Conservation (phyloP, 148 eudicot species). For the Camellia granthamiana region DNA sequence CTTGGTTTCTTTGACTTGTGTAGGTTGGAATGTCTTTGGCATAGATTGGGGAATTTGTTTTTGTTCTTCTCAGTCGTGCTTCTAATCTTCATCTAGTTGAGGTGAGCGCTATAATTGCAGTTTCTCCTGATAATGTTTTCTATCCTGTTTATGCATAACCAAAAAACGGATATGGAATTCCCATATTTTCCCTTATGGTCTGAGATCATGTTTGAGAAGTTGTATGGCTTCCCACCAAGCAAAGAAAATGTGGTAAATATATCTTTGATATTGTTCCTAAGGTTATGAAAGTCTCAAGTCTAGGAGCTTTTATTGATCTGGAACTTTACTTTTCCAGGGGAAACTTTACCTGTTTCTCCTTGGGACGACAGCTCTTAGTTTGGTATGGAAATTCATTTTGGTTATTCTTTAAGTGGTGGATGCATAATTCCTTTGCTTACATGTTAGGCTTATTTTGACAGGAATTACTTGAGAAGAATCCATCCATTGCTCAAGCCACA, state of each 20-base stretch:
- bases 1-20: slow-evolving; percentile 1
- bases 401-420: not conserved
- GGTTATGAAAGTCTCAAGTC: not conserved
- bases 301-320: not conserved
- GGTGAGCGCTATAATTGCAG: slow-evolving; percentile 20
- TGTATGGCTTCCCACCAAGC: not conserved
- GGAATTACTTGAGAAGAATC: no score
- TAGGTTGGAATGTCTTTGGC: slow-evolving; percentile 39
- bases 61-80: slow-evolving; percentile 37
- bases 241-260: no score
- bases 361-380: slow-evolving; percentile 93
- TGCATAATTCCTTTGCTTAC: not conserved
- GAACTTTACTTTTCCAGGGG: slow-evolving; percentile 44
- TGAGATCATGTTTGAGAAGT: not conserved
- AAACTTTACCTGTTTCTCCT: slow-evolving; percentile 77
- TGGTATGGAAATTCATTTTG: slow-evolving; percentile 44
- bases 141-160: no score
- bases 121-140: not conserved
- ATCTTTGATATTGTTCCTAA: not conserved
- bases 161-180: no score
- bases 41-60: slow-evolving; percentile 35
- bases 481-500: no score
- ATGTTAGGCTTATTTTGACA: no score
- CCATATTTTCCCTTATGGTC: not conserved
- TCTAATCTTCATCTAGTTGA: slow-evolving; percentile 32